Percentiles rank a stretch among this genome's conserved stretches.
Conservation (phyloP, 2,329 filamentous ascomycete genomes). For the Alternaria sp. region DNA sequence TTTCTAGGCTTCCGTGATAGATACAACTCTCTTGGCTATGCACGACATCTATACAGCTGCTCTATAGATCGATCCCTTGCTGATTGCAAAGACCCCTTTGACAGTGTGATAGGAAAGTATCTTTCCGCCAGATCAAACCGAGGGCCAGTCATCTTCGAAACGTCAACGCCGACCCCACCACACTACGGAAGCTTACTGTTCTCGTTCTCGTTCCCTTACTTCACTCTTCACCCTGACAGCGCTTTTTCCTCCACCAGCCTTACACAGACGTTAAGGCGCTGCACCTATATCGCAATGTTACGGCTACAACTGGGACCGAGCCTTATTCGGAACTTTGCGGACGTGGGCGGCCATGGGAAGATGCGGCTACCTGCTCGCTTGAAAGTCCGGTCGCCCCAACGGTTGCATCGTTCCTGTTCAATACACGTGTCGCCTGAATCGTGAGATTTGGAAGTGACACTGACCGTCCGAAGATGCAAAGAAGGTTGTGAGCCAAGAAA, state of each 20-base stretch:
- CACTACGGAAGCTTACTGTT: neutral
- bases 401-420: neutral
- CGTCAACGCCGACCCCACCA: neutral
- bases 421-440: neutral
- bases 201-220: neutral
- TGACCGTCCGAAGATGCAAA: neutral
- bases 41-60: neutral
- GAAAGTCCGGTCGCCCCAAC: neutral
- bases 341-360: neutral
- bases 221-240: neutral
- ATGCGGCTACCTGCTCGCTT: neutral
- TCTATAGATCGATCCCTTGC: neutral
- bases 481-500: slow-evolving; percentile 1
- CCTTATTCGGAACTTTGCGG: neutral
- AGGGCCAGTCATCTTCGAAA: neutral
- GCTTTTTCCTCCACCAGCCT: neutral
- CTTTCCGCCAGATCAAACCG: neutral
- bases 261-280: neutral
- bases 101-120: neutral
- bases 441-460: neutral
- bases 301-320: neutral
- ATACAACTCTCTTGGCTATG: neutral
- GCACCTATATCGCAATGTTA: neutral
- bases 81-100: slow-evolving; percentile 1
- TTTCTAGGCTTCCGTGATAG: neutral